These are phyloP conservation scores for Aspergillus caelatus DNA, from an alignment of 2,329 filamentous ascomycete species.

Conservation along the genomic window DNA sequence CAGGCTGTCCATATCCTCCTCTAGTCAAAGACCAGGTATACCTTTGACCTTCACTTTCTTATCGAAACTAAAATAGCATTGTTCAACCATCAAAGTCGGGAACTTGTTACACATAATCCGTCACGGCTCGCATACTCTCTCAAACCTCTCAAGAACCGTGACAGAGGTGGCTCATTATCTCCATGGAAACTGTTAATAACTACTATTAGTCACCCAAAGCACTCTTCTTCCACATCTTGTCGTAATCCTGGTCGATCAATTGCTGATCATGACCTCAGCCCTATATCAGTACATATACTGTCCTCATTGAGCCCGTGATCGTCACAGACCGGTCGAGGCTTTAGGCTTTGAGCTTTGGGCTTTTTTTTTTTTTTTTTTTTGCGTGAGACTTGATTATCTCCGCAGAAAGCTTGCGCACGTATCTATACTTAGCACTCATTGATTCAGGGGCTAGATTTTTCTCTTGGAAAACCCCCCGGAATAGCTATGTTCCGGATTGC, in stretches of 20 bases:
- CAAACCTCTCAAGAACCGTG: neutral
- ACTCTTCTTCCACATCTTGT: neutral
- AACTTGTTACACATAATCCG: neutral
- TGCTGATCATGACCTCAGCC: neutral
- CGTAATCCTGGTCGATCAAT: neutral
- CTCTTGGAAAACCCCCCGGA: too few species aligned
- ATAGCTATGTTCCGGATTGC: neutral
- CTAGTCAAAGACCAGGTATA: too few species aligned
- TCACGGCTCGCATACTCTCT: neutral
- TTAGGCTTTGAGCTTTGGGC: neutral
- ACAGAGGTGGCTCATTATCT: neutral
- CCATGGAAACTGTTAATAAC: neutral
- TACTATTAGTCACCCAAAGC: neutral
- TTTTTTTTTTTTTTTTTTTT: too few species aligned
- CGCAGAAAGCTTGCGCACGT: too few species aligned
- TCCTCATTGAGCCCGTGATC: neutral
- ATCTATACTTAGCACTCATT: neutral
- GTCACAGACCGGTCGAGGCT: neutral
- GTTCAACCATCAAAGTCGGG: neutral
- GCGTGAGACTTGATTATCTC: neutral
- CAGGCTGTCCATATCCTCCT: too few species aligned
- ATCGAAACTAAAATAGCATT: neutral
- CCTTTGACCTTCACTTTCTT: neutral
- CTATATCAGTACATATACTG: neutral
- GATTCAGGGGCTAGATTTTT: neutral